phyloP scores from a whole-genome alignment of 2,329 filamentous ascomycete species.

The Colletotrichum sp. region DNA sequence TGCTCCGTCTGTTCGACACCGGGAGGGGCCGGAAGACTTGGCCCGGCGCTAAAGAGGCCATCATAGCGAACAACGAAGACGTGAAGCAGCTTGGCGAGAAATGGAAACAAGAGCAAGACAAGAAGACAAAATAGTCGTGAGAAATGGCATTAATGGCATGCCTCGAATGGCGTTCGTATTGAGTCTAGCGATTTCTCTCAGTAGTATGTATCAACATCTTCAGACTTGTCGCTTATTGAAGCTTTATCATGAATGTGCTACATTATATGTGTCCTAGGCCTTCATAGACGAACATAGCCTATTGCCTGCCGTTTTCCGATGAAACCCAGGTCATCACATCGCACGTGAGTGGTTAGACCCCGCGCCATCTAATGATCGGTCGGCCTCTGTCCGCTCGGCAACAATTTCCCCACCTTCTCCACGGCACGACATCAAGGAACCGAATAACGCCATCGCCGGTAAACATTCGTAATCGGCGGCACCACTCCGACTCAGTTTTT shows the following conservation, averaged over 20 bases:
- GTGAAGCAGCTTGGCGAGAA: conserved; percentile 18
- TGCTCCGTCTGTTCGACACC: conserved; percentile 46
- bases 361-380: background rate
- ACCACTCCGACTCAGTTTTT: background rate
- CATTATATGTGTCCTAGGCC: rapidly evolving
- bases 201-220: background rate
- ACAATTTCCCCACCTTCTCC: background rate
- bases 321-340: background rate
- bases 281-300: background rate
- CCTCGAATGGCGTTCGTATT: rapidly evolving
- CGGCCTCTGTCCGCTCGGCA: background rate
- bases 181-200: background rate
- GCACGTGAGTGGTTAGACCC: background rate
- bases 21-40: conserved; percentile 42
- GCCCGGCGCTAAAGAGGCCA: conserved; percentile 38
- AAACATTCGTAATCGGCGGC: background rate
- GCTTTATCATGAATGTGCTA: background rate
- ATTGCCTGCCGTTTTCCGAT: background rate
- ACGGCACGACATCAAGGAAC: conserved; percentile 6
- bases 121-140: background rate
- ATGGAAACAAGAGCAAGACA: background rate
- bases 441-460: conserved; percentile 2
- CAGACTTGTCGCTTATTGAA: background rate
- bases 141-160: background rate
- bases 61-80: conserved; percentile 30